These are phyloP conservation scores for Pichia californica DNA, from an alignment of 805 yeast genomes.

Conservation along the genomic window DNA sequence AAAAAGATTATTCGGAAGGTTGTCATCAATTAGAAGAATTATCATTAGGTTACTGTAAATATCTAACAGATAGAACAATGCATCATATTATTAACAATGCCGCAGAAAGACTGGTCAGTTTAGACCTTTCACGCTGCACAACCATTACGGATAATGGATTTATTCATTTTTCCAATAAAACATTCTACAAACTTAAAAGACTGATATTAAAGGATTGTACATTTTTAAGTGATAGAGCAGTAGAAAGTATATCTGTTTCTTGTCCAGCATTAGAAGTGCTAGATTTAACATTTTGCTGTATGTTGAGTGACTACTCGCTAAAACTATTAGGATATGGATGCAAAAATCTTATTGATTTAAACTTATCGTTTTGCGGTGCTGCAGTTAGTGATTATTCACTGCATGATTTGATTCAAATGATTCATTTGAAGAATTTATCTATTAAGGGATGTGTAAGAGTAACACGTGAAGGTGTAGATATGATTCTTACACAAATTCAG, in stretches of 20 bases:
- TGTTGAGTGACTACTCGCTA: slow-evolving; percentile 60
- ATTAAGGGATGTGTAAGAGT: slow-evolving; percentile 71
- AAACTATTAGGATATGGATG: slow-evolving; percentile 67
- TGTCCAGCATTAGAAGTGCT: slow-evolving; percentile 51
- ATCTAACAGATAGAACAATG: slow-evolving; percentile 64
- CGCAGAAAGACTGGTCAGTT: slow-evolving; percentile 43
- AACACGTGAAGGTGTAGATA: slow-evolving; percentile 71
- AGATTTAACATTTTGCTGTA: slow-evolving; percentile 70
- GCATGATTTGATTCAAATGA: slow-evolving; percentile 51
- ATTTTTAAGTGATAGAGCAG: slow-evolving; percentile 59
- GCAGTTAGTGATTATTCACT: slow-evolving; percentile 72
- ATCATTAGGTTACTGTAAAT: slow-evolving; percentile 69
- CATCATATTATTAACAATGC: slow-evolving; percentile 54
- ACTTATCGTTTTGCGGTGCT: slow-evolving; percentile 69
- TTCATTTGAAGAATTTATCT: slow-evolving; percentile 40
- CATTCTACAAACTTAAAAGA: slow-evolving; percentile 46
- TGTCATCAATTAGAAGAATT: slow-evolving; percentile 51
- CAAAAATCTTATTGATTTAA: slow-evolving; percentile 43
- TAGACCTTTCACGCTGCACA: slow-evolving; percentile 69
- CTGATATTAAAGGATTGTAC: slow-evolving; percentile 67
- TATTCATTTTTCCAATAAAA: slow-evolving; percentile 52
- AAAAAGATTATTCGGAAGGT: slow-evolving; percentile 33
- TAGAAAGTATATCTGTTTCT: slow-evolving; percentile 53
- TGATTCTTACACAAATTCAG: slow-evolving; percentile 50
- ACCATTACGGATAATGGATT: slow-evolving; percentile 73